Percentiles rank a stretch among this genome's conserved stretches.
phyloP scores from a whole-genome alignment of 768 basidiomycete genomes.

The Phlebiopsis gigantea region DNA sequence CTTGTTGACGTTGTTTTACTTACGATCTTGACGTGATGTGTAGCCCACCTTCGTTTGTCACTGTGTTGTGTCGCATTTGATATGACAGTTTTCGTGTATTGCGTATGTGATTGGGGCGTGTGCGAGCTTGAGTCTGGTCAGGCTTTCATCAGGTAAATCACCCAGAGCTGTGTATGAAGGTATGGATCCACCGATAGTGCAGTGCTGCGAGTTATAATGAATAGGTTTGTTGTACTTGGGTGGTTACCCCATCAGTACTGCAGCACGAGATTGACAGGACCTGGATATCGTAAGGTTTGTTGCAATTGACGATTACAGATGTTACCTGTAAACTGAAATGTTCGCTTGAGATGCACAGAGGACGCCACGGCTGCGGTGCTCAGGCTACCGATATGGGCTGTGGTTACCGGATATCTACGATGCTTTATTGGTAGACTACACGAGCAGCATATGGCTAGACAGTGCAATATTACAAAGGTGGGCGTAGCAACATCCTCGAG shows the following conservation, averaged over 20 bases:
- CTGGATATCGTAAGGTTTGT: not conserved
- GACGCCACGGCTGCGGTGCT: not conserved
- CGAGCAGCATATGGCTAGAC: no score
- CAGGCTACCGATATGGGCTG: not conserved
- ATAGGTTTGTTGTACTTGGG: not conserved
- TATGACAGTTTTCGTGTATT: constrained; percentile 5
- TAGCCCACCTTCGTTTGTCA: constrained; percentile 7
- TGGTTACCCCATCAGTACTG: not conserved
- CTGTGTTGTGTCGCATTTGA: constrained; percentile 13
- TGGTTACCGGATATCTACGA: no score
- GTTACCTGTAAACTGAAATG: no score
- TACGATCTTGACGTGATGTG: constrained; percentile 12
- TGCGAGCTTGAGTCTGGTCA: no score
- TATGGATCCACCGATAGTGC: not conserved
- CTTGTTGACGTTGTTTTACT: constrained; percentile 5
- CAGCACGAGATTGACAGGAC: not conserved
- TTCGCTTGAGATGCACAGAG: not conserved
- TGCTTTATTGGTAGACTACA: no score
- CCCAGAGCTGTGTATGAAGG: no score
- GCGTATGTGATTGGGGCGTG: not conserved
- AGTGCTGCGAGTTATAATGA: not conserved
- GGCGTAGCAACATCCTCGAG: no score
- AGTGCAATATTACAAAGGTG: no score
- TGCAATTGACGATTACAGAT: no score
- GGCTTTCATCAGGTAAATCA: no score